A percentile compares a stretch with the other conserved stretches of the same genome.
phyloP scores from a whole-genome alignment of 192 early-diverging fungal species.

The Linderina pennispora region DNA sequence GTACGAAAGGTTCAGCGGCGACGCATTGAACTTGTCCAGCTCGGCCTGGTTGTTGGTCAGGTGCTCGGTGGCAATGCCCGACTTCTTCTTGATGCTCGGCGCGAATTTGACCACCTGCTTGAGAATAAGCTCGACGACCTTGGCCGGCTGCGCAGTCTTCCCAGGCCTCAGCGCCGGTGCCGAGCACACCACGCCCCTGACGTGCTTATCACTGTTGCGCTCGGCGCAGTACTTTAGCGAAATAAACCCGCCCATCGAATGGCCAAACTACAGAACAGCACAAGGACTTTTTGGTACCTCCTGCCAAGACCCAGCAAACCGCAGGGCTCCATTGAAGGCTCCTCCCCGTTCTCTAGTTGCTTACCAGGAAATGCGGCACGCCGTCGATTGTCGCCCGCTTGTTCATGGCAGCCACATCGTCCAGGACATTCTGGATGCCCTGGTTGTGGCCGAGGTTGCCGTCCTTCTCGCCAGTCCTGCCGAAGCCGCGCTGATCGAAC shows the following conservation, averaged over 20 bases:
- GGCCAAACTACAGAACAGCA: too few relatives aligned
- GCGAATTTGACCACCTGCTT: conserved; percentile 21
- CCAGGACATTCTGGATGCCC: conserved; percentile 20
- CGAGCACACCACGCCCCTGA: conserved; percentile 31
- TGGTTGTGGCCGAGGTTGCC: conserved; percentile 45
- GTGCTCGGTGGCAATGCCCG: conserved; percentile 24
- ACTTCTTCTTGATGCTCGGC: conserved; percentile 28
- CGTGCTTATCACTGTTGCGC: conserved; percentile 11
- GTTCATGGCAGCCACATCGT: conserved; percentile 43
- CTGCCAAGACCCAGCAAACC: too few relatives aligned
- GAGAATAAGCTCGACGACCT: conserved; percentile 12
- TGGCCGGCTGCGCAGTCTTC: conserved; percentile 18
- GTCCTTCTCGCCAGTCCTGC: conserved; percentile 46
- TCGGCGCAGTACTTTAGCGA: conserved; percentile 21
- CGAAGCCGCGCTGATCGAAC: conserved; percentile 61
- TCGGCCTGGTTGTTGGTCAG: conserved; percentile 36
- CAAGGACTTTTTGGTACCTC: too few relatives aligned
- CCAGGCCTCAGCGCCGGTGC: conserved; percentile 31
- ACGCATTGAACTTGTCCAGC: conserved; percentile 20
- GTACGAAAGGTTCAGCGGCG: conserved; percentile 20
- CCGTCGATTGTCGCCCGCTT: conserved; percentile 19
- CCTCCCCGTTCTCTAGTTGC: too few relatives aligned
- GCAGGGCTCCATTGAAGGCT: too few relatives aligned
- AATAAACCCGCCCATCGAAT: conserved; percentile 50
- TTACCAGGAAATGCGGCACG: conserved; percentile 49